Evolutionary conservation across 2,329 filamentous ascomycete genomes (phyloP).

Genomic region (Hyphodiscus sp.): DNA sequence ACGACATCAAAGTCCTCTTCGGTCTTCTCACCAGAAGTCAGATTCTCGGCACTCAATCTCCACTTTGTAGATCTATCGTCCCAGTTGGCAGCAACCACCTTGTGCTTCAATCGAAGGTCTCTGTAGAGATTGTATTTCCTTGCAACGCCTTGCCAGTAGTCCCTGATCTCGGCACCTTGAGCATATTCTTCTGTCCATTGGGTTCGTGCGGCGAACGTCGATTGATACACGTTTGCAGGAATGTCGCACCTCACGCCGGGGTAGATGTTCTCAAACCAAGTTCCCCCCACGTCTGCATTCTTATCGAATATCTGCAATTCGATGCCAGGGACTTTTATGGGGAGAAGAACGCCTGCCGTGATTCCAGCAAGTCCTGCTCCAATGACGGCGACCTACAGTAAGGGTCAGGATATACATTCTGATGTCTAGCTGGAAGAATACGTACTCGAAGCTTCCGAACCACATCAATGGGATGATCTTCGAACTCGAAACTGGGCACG

Average conservation of each 20-base stretch:
- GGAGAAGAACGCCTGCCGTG: constrained; percentile 57
- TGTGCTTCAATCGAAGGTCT: constrained; percentile 45
- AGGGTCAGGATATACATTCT: not conserved
- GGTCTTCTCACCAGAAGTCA: constrained; percentile 31
- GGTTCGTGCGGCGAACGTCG: constrained; percentile 58
- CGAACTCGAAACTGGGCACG: constrained; percentile 29
- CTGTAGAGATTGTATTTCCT: constrained; percentile 57
- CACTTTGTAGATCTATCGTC: constrained; percentile 29
- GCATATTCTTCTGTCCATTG: constrained; percentile 64
- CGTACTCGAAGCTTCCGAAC: constrained; percentile 6
- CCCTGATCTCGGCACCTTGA: constrained; percentile 55
- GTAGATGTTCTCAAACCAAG: constrained; percentile 44
- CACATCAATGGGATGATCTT: constrained; percentile 33
- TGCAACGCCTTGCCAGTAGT: constrained; percentile 60
- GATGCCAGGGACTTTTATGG: constrained; percentile 60
- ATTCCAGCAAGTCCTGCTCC: constrained; percentile 59
- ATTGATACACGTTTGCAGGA: constrained; percentile 52
- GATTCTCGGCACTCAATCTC: constrained; percentile 31
- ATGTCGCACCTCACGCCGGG: constrained; percentile 7
- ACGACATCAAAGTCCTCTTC: constrained; percentile 12
- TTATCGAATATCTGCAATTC: constrained; percentile 63
- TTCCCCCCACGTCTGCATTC: constrained; percentile 48
- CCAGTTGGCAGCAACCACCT: constrained; percentile 51
- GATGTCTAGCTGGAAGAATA: not conserved
- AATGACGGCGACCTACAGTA: constrained; percentile 48